Evolutionary conservation across 225 moss, liverwort and hornwort genomes (phyloP).

Genomic region (Sphagnum contortum): DNA sequence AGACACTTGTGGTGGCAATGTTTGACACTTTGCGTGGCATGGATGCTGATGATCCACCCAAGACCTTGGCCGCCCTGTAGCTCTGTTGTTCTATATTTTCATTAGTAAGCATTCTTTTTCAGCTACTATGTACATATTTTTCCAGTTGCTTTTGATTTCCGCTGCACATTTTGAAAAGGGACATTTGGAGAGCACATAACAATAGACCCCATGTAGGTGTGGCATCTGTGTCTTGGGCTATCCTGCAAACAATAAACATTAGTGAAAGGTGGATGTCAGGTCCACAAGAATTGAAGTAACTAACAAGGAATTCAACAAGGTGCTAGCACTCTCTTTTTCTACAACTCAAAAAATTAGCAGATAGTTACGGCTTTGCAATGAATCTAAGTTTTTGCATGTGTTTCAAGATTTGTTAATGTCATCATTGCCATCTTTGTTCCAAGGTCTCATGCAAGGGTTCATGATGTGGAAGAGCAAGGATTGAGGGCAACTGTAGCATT

Average conservation of each 20-base stretch:
- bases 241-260: slow-evolving; percentile 23
- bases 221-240: slow-evolving; percentile 76
- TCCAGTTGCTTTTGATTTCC: too few relatives aligned
- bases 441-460: slow-evolving; percentile 18
- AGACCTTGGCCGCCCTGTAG: slow-evolving; percentile 95
- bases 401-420: too few relatives aligned
- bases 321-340: background rate
- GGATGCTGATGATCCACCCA: slow-evolving; percentile 99
- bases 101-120: slow-evolving; percentile 46
- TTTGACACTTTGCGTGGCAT: slow-evolving; percentile 92
- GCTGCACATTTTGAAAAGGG: slow-evolving; percentile 51
- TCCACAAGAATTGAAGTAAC: slow-evolving; percentile 9
- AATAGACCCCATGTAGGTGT: slow-evolving; percentile 83
- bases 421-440: slow-evolving; percentile 2
- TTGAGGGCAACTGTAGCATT: slow-evolving; percentile 51
- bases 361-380: too few relatives aligned
- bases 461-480: slow-evolving; percentile 27
- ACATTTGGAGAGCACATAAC: slow-evolving; percentile 68
- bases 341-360: too few relatives aligned
- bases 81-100: slow-evolving; percentile 90
- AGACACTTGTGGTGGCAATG: slow-evolving; percentile 89
- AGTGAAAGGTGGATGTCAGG: slow-evolving; percentile 11
- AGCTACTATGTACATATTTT: background rate
- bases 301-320: slow-evolving; percentile 13
- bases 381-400: too few relatives aligned